Percentiles rank a stretch among this genome's conserved stretches.
Conservation (phyloP, 1,284 basidiomycete genomes). For the Ceratobasidium sp. region DNA sequence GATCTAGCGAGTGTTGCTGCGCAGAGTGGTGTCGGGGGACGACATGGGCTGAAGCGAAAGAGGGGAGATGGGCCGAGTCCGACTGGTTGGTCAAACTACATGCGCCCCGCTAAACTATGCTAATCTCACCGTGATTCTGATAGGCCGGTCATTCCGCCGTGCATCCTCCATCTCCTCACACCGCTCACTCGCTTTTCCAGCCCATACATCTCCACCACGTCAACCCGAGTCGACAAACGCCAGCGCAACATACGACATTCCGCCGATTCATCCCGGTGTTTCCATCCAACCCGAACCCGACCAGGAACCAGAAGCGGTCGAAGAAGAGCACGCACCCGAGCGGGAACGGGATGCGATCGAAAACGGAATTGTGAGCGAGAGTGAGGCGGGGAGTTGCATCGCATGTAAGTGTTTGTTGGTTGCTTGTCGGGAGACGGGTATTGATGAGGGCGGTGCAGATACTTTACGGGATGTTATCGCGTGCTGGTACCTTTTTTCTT, state of each 20-base stretch:
- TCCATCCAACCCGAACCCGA: constrained; percentile 5
- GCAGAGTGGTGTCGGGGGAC: constrained; percentile 22
- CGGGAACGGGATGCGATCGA: constrained; percentile 49
- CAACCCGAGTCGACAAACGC: background rate
- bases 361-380: constrained; percentile 49
- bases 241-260: constrained; percentile 3
- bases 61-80: constrained; percentile 22
- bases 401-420: constrained; percentile 46
- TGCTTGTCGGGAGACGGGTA: background rate
- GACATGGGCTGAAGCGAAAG: constrained; percentile 37
- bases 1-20: constrained; percentile 45
- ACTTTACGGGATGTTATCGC: constrained; percentile 51
- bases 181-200: background rate
- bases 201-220: background rate
- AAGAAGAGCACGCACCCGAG: constrained; percentile 35
- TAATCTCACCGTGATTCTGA: background rate
- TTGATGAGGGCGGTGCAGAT: constrained; percentile 43
- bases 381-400: constrained; percentile 50
- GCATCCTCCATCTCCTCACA: constrained; percentile 18
- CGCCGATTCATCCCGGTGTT: background rate
- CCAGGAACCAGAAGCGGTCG: constrained; percentile 25
- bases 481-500: constrained; percentile 44
- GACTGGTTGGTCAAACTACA: background rate
- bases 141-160: constrained; percentile 12
- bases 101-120: too few species aligned